A percentile compares a stretch with the other conserved stretches of the same genome.
These are phyloP conservation scores for Auricularia heimuer DNA, from an alignment of 768 basidiomycete genomes.

Conservation along the genomic window DNA sequence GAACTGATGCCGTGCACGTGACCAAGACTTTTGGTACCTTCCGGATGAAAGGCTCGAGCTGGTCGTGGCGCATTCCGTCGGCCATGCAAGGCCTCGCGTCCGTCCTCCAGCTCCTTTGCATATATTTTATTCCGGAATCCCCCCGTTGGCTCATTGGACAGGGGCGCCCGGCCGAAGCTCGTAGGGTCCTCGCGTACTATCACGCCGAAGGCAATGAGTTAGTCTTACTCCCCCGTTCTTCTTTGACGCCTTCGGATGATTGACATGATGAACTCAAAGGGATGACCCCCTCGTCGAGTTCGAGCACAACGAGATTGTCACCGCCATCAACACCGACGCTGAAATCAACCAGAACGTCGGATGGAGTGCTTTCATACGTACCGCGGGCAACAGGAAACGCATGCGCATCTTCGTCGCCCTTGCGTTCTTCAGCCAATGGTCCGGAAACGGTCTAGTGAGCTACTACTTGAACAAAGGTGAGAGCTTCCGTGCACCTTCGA, in stretches of 20 bases:
- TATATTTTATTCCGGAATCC: conserved; percentile 59
- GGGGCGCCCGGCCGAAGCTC: conserved; percentile 31
- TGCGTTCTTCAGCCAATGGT: conserved; percentile 65
- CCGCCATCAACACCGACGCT: conserved; percentile 54
- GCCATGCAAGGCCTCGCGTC: conserved; percentile 52
- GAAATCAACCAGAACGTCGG: conserved; percentile 40
- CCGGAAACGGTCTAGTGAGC: conserved; percentile 53
- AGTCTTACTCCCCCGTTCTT: conserved; percentile 20
- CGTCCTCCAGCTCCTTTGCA: conserved; percentile 40
- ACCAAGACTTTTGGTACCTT: conserved; percentile 31
- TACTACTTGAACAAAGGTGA: conserved; percentile 33
- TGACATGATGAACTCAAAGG: neutral
- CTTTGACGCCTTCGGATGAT: too few relatives aligned
- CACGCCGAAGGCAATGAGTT: conserved; percentile 56
- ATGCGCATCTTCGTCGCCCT: conserved; percentile 60
- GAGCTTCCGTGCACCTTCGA: too few relatives aligned
- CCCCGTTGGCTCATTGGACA: conserved; percentile 57
- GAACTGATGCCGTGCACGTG: conserved; percentile 18
- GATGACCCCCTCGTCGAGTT: neutral
- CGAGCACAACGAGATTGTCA: conserved; percentile 39
- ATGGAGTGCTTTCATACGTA: conserved; percentile 45
- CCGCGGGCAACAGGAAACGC: conserved; percentile 57
- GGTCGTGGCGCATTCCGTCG: conserved; percentile 36
- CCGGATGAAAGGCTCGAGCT: conserved; percentile 18
- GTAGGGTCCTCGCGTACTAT: conserved; percentile 19